Percentiles rank a stretch among this genome's conserved stretches.
These are phyloP conservation scores for Salix arbutifolia DNA, from an alignment of 345 rosid genomes.

Conservation along the genomic window DNA sequence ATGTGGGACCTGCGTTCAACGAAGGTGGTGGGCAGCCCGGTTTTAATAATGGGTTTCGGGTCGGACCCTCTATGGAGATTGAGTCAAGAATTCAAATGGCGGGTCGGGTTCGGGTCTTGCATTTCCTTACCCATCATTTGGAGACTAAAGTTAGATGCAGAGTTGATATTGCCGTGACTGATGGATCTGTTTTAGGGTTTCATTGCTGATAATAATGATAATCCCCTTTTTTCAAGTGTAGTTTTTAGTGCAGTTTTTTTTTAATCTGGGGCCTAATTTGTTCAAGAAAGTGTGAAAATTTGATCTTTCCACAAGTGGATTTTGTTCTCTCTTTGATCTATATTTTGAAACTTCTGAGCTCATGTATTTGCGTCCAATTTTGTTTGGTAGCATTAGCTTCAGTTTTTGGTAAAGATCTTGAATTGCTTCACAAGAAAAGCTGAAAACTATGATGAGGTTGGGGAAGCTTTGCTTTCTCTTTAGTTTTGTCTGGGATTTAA, in stretches of 20 bases:
- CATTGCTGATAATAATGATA: slow-evolving; percentile 46
- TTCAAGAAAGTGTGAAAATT: slow-evolving; percentile 32
- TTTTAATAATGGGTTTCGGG: slow-evolving; percentile 36
- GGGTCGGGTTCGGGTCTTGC: slow-evolving; percentile 84
- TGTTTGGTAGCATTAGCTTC: background rate
- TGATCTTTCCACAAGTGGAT: background rate
- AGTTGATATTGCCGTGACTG: slow-evolving; percentile 62
- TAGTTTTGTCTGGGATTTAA: slow-evolving; percentile 10
- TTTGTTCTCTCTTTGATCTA: background rate
- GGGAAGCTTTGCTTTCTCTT: background rate
- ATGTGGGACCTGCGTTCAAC: slow-evolving; percentile 25
- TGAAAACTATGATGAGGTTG: background rate
- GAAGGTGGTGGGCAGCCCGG: slow-evolving; percentile 3
- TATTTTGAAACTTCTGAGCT: background rate
- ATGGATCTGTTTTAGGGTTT: slow-evolving; percentile 86
- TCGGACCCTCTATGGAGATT: slow-evolving; percentile 87
- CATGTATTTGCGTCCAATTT: background rate
- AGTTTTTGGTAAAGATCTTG: background rate
- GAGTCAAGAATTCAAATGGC: slow-evolving; percentile 63
- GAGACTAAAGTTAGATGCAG: slow-evolving; percentile 61
- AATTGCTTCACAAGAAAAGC: background rate
- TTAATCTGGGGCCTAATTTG: slow-evolving; percentile 1
- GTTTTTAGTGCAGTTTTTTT: background rate
- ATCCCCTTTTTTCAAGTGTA: background rate
- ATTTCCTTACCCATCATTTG: slow-evolving; percentile 78